These are phyloP conservation scores for Paxillus involutus DNA, from an alignment of 768 basidiomycete species.

Conservation along the genomic window DNA sequence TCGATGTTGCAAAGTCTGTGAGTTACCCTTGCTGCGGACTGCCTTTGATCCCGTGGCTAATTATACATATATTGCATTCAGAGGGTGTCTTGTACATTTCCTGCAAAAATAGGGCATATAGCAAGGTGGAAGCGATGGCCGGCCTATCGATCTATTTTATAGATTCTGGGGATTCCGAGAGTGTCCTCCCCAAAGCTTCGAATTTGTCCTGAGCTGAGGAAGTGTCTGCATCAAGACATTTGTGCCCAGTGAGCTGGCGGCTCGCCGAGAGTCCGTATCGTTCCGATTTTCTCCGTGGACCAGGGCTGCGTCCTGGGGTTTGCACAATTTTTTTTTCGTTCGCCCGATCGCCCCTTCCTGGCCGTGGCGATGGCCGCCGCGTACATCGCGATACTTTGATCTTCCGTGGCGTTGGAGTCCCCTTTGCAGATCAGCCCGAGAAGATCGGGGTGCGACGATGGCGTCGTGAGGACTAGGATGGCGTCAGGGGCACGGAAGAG, in stretches of 20 bases:
- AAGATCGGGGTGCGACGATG: constrained; percentile 1
- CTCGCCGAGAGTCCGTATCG: neutral
- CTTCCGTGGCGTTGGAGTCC: constrained; percentile 13
- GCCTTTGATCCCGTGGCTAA: constrained; percentile 12
- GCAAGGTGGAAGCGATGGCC: no score
- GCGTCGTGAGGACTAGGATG: no score
- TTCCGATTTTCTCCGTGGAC: constrained; percentile 19
- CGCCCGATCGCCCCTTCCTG: neutral
- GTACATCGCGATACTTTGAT: neutral
- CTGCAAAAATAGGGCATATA: neutral
- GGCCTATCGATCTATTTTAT: neutral
- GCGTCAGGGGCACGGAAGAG: no score
- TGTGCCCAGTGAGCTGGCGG: neutral
- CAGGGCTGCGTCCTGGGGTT: neutral
- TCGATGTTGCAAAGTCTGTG: no score
- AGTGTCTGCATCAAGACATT: neutral
- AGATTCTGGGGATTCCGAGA: constrained; percentile 3
- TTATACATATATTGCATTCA: constrained; percentile 1
- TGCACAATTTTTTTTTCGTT: neutral
- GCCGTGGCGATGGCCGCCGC: neutral
- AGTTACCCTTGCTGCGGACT: neutral
- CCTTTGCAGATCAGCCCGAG: constrained; percentile 14
- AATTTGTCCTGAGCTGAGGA: constrained; percentile 2
- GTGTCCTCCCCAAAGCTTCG: constrained; percentile 1
- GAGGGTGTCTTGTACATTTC: no score